Base-by-base conservation (phyloP, 1,284 basidiomycete genomes). In the Uromyces viciae-fabae region DNA sequence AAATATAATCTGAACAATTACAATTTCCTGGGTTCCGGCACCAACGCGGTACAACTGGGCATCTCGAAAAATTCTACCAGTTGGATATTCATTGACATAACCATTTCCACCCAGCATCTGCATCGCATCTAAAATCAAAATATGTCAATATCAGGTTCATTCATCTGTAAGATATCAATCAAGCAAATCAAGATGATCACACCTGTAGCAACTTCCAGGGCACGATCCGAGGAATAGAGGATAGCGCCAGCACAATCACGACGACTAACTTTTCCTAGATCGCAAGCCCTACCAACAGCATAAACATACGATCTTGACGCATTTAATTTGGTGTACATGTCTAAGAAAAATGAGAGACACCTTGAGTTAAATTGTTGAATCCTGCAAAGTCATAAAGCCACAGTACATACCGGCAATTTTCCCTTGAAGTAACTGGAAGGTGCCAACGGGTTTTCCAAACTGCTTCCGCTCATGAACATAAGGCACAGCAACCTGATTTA, bases 371-470 rank as follows among this genome's bases (percentile, higher is more conserved):
- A 38, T 42, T n/a, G n/a, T n/a, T 28, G 40, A 54, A 25, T 33
- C 3, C 25, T 56, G 54, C 54, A 73, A 25, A 11, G 4, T 52
- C n/a, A 58, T 36, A 25, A 17, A 74, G 22, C 38, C 46, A 46
- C 31, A 22, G 43, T 52, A 19, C 82, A 64, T 42, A 81, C 78
- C 62, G 25, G 88, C 88, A 81, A 88, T 85, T 84, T 88, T 87
- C 90, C 93, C 95, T 90, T 98, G 95, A 91, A 98, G 95, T 76
- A 97, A 87, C 86, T 98, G 95, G 88, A 98, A 97, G 46, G 92
- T 91, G n/a, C 92, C 95, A 71, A 98, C 89, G 3, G 91, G 90
- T 84, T 91, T 89, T 56, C 91, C 93, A 84, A 98, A 98, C 85
- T 98, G 95, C 86, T 94, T 91, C 83, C 95, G 89, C 82, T 95